Conservation (phyloP, 2,329 filamentous ascomycete species). For the Alternaria sp. region DNA sequence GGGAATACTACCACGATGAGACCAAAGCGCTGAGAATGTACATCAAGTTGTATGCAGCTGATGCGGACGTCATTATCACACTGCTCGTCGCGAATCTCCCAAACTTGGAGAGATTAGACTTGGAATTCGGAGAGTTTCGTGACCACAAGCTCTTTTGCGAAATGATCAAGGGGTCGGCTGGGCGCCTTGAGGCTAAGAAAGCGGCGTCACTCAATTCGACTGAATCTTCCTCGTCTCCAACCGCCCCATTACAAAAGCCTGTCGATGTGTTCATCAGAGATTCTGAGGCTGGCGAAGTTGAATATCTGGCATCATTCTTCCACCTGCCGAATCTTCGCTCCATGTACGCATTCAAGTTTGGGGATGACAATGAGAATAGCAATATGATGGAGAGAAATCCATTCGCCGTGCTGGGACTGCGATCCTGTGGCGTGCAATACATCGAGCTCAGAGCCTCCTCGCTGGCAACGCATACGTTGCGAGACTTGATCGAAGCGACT, state of each 20-base stretch:
- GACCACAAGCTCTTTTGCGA: neutral
- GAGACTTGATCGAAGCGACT: neutral
- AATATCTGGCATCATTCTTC: neutral
- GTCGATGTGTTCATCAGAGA: neutral
- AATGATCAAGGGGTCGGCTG: neutral
- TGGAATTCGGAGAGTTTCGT: neutral
- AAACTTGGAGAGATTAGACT: neutral
- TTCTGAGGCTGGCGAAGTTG: neutral
- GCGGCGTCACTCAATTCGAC: neutral
- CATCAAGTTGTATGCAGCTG: neutral
- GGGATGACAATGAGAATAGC: neutral
- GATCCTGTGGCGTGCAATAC: neutral
- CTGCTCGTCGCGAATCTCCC: neutral
- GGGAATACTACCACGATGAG: neutral
- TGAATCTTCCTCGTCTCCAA: neutral
- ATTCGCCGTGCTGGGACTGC: neutral
- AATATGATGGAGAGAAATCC: neutral
- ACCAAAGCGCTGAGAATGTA: neutral
- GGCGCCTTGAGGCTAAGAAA: neutral
- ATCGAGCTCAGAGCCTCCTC: neutral
- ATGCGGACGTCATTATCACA: neutral
- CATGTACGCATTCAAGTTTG: neutral
- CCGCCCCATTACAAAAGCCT: neutral
- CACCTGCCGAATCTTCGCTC: neutral
- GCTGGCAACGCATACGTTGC: neutral